Evolutionary conservation across 805 yeast genomes (phyloP), one percentile per base, ranked within the genome.

Genomic region (Barnettozyma siamensis): DNA sequence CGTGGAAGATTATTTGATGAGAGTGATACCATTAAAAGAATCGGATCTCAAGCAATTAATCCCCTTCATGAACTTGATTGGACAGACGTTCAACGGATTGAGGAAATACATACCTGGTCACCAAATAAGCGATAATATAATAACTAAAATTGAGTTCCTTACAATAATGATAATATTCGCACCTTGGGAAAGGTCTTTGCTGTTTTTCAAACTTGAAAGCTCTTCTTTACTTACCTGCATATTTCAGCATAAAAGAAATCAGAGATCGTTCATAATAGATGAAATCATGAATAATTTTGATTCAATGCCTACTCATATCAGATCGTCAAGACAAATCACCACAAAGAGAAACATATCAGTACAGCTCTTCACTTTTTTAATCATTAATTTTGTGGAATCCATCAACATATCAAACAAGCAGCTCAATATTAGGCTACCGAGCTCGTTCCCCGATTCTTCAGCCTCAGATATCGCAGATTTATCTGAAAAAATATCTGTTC

Each of bases 111-210:
- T 54, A 11, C 34, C 46, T 2, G 28, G 19, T 9, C 51, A 50
- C 3, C 47, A 44, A 13, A 35, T 69, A 31, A 76, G 77, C 40
- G 89, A 83, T 31, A 66, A 63, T 3, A 51, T 72, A 0, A 53
- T 82, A 9, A 78, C 88, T 0, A 74, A 72, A 46, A 50, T 85
- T 23, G 86, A 82, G 45, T 83, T 76, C 49, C 55, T 77, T 19
- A 59, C 72, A 7, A 49, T 67, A 7, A 58, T 57, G 26, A 49
- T 70, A 1, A 54, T 80, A 1, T 78, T 75, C 47, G 41, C 45
- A 4, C 44, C 33, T 3, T 30, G 44, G 23, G 53, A 53, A 21
- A 42, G 41, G 31, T 16, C 49, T 55, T 19, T 59, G 50, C 2
- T 29, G 21, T 40, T 46, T 7, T 41, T 54, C 42, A 53, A 51